Conservation (phyloP, 345 rosid genomes). For the Pelargonium nanum region DNA sequence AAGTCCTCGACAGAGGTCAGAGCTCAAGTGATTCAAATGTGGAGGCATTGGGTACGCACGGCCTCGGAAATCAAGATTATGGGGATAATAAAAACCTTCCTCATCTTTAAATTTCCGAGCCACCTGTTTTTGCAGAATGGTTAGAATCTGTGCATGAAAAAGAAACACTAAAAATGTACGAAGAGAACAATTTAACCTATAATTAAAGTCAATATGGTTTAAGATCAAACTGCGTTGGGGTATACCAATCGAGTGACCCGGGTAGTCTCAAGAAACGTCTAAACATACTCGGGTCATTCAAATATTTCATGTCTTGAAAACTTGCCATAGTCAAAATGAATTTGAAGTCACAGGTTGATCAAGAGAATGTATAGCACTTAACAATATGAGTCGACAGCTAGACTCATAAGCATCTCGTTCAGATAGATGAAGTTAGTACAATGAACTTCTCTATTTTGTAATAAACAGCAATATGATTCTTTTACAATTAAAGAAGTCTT, state of each 20-base stretch:
- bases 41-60: constrained; percentile 99
- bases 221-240: not conserved
- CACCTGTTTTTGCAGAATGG: constrained; percentile 40
- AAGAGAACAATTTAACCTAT: too few species aligned
- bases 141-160: too few species aligned
- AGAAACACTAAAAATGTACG: too few species aligned
- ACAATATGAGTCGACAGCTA: not conserved
- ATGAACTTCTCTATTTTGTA: not conserved
- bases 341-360: constrained; percentile 4
- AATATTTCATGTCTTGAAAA: constrained; percentile 4
- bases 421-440: not conserved
- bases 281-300: not conserved
- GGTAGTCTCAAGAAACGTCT: not conserved
- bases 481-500: constrained; percentile 25
- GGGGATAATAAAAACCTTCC: constrained; percentile 97
- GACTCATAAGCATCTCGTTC: not conserved
- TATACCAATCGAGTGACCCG: not conserved
- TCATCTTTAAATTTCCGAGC: constrained; percentile 87
- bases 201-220: not conserved
- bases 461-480: constrained; percentile 1
- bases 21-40: constrained; percentile 83
- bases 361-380: not conserved
- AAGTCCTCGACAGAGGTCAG: constrained; percentile 93
- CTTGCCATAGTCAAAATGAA: not conserved
- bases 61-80: constrained; percentile 95